Percentiles rank a stretch among this genome's conserved stretches.
Conservation (phyloP, 768 basidiomycete species). For the Gymnopilus dilepis region DNA sequence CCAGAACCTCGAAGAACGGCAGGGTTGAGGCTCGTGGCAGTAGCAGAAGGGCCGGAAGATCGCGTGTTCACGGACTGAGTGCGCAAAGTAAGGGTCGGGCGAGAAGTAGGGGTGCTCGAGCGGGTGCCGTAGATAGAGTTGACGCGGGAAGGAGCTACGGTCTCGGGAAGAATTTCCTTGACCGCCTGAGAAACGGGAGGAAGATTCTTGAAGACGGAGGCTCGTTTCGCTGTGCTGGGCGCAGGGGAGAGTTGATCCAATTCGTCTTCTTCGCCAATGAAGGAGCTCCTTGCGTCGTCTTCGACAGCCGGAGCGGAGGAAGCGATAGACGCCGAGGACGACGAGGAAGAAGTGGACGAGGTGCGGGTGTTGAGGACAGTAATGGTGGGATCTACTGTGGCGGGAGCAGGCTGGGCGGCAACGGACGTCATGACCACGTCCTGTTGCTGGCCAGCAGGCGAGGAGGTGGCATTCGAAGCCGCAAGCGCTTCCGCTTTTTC, state of each 20-base stretch:
- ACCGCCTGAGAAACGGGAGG: slow-evolving; percentile 45
- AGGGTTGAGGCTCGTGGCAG: slow-evolving; percentile 61
- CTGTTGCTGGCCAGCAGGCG: slow-evolving; percentile 34
- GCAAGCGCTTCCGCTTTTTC: slow-evolving; percentile 19
- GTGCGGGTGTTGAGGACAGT: slow-evolving; percentile 8
- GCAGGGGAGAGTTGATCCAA: slow-evolving; percentile 35
- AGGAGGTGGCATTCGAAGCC: slow-evolving; percentile 10
- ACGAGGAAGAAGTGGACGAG: slow-evolving; percentile 8
- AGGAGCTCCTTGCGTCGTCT: slow-evolving; percentile 36
- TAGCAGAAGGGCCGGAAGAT: slow-evolving; percentile 67
- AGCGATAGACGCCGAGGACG: slow-evolving; percentile 18
- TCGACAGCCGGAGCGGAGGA: slow-evolving; percentile 32
- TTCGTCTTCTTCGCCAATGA: slow-evolving; percentile 41
- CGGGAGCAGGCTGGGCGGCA: slow-evolving; percentile 11
- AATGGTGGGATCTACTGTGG: slow-evolving; percentile 16
- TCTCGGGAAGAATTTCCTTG: slow-evolving; percentile 54
- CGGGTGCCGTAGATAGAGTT: slow-evolving; percentile 59
- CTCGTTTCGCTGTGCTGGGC: slow-evolving; percentile 35
- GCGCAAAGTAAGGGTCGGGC: slow-evolving; percentile 66
- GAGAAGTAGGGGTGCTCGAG: slow-evolving; percentile 44
- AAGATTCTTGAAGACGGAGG: slow-evolving; percentile 33
- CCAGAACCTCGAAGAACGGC: slow-evolving; percentile 42
- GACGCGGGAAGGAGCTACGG: slow-evolving; percentile 63
- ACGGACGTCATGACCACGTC: slow-evolving; percentile 37
- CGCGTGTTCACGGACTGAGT: slow-evolving; percentile 57